Base-by-base conservation (phyloP, 2,329 filamentous ascomycete genomes). In the Colletotrichum tabaci region DNA sequence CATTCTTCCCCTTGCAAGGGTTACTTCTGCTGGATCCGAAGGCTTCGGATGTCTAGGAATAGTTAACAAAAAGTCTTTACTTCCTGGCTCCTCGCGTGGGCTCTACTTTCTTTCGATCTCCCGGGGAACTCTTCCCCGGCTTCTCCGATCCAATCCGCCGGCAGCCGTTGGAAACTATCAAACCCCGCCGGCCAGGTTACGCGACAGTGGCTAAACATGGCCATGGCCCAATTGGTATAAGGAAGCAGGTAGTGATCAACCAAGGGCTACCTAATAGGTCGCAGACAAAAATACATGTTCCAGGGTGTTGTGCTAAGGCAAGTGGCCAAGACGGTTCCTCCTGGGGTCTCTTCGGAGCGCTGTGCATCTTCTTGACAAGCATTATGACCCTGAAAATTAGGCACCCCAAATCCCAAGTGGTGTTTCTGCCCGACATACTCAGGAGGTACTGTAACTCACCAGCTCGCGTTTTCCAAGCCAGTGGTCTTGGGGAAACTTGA, bases 121-220 rank as follows among this genome's bases (percentile, higher is more conserved):
- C 42, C 55, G 55, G 55, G n/a, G 47, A 38, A 40, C 40, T 16
- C 2, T 58, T 21, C 42, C 63, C 50, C n/a, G 26, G 50, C n/a
- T 30, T 30, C 5, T 35, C 12, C 46, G 53, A n/a, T 21, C 47
- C 26, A 38, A 38, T 49, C 30, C 46, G 30, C 30, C 53, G 44
- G 55, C 21, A n/a, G 23, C 63, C 21, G 55, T 60, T 60, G 63
- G 63, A 66, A 60, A 66, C 60, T 60, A 55, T 35, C 63, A 38
- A 21, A 42, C 35, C 16, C 13, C n/a, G 21, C 40, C 56, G 16
- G 30, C 35, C 12, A 21, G 52, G 26, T 18, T 47, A 49, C 26
- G 52, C 52, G 52, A 23, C 18, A 12, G 18, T 18, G 15, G 13
- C 15, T 42, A 15, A 50, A 30, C 63, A 49, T 53, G 30, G 16